Evolutionary conservation across 192 early-diverging fungal genomes (phyloP).

Genomic region (Coemansia sp.): DNA sequence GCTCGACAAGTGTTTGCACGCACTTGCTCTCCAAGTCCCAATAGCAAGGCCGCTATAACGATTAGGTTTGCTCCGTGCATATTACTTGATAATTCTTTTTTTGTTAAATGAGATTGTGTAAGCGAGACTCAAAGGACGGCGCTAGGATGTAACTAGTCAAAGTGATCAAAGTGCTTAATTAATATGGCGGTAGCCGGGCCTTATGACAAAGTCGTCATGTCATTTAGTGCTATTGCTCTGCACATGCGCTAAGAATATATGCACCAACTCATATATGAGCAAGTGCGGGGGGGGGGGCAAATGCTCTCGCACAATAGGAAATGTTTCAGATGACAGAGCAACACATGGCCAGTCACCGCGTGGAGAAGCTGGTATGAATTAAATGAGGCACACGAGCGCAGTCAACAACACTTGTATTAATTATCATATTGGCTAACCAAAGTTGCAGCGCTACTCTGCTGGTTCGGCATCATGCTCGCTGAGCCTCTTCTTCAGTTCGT

Average conservation of each 20-base stretch:
- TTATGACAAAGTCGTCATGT: not conserved
- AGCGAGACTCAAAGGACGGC: not conserved
- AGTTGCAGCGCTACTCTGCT: not conserved
- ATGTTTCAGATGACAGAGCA: slow-evolving; percentile 1
- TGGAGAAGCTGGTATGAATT: not conserved
- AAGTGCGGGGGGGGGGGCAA: not conserved
- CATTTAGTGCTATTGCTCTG: not conserved
- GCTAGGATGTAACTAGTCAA: not conserved
- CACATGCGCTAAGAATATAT: not conserved
- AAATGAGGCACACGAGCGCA: not conserved
- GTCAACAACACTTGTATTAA: not conserved
- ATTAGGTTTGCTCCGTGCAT: slow-evolving; percentile 13
- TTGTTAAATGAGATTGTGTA: not conserved
- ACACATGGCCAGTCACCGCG: not conserved
- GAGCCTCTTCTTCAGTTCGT: not conserved
- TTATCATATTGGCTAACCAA: not conserved
- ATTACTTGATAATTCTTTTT: not conserved
- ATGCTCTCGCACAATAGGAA: not conserved
- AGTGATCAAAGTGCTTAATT: not conserved
- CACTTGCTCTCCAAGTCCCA: not conserved
- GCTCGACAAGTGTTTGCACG: slow-evolving; percentile 23
- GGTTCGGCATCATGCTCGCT: not conserved
- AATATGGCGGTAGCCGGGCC: not conserved
- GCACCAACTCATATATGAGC: not conserved
- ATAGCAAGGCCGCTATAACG: slow-evolving; percentile 1